phyloP scores from a whole-genome alignment of 2,329 filamentous ascomycete species.

The Fusarium transvaalense region DNA sequence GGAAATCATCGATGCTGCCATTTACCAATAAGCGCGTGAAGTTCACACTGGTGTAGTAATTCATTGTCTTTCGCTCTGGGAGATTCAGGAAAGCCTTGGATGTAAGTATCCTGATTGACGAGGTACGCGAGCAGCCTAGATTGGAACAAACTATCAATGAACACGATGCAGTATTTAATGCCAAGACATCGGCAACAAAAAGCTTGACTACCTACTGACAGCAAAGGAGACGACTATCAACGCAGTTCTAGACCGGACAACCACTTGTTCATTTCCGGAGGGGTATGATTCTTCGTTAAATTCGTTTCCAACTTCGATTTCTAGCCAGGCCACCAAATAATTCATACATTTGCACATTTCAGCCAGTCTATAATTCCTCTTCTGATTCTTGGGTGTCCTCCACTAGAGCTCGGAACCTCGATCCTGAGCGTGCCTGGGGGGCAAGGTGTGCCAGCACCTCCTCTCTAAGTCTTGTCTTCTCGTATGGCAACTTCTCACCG shows the following conservation, averaged over 20 bases:
- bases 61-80: not conserved
- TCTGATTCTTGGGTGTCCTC: slow-evolving; percentile 14
- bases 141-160: not conserved
- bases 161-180: too few relatives aligned
- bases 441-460: slow-evolving; percentile 59
- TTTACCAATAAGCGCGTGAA: not conserved
- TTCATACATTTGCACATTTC: not conserved
- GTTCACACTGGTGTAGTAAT: not conserved
- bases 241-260: too few relatives aligned
- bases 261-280: too few relatives aligned
- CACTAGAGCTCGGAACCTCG: slow-evolving; percentile 49
- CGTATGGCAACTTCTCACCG: slow-evolving; percentile 64
- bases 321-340: not conserved
- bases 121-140: too few relatives aligned
- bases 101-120: too few relatives aligned
- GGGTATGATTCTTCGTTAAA: not conserved
- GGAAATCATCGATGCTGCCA: not conserved
- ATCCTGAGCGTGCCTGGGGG: slow-evolving; percentile 19
- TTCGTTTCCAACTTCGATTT: slow-evolving; percentile 8
- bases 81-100: not conserved
- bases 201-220: too few relatives aligned
- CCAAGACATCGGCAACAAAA: too few relatives aligned
- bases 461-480: slow-evolving; percentile 58
- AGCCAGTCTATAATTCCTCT: not conserved
- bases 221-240: too few relatives aligned